Base-by-base conservation (phyloP, 140 eudicot genomes). In the Eryngium alpinum region DNA sequence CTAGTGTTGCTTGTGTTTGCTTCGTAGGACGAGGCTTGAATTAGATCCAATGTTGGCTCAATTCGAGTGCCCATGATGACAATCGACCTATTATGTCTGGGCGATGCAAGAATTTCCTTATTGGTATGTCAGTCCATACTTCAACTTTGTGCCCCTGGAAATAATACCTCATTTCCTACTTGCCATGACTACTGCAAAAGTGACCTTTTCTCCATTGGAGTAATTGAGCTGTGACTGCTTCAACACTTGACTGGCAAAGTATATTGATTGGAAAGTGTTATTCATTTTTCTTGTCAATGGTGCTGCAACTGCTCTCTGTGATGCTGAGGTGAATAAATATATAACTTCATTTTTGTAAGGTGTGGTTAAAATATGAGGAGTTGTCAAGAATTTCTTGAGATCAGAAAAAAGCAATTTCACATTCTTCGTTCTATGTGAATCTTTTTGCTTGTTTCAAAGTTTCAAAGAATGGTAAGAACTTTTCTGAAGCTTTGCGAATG, bases 191-290 rank as follows among this genome's bases (percentile, higher is more conserved):
- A 70, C 13, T 10, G 49, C 44, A 4, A 6, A 70, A 0, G 49
- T 49, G 0, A 70, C 31, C 17, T 70, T 70, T 24, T 70, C 9
- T 3, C 18, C 3, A 1, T 70, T 16, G 3, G 24, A 10, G 14
- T 70, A 28, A 7, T 24, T 29, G 9, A 11, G 6, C 9, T 70
- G 10, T 14, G 5, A 22, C 1, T 33, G 46, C 12, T 11, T 0
- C 9, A 31, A 44, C 5, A 16, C 6, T 3, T 32, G 27, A 17
- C 24, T 12, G 5, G 10, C 75, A 70, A 29, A 70, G 18, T 70
- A 29, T 1, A 70, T 17, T 13, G 2, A 22, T 0, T 16, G 1
- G 0, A 3, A 44, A 4, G 14, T n/a, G n/a, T n/a, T n/a, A n/a
- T n/a, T n/a, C n/a, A 10, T 10, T 6, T 5, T 0, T 70, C 24